These are phyloP conservation scores for Phytophthora fragariaefolia DNA, from an alignment of 352 stramenopile species.

Conservation along the genomic window DNA sequence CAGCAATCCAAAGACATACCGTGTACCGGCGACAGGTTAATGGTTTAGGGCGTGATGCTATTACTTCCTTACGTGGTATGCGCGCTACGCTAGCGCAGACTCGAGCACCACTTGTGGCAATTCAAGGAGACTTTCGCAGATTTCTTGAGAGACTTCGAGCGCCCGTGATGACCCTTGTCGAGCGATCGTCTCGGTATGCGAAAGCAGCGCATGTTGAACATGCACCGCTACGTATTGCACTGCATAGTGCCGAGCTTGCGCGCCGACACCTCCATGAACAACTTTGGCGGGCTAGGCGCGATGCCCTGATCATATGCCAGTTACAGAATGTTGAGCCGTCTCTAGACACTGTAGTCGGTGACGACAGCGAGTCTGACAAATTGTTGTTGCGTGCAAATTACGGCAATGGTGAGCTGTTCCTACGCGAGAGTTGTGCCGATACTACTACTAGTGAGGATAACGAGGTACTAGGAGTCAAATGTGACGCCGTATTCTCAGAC, in stretches of 20 bases:
- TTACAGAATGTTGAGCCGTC: constrained; percentile 49
- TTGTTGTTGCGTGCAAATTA: constrained; percentile 63
- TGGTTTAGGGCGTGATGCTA: constrained; percentile 48
- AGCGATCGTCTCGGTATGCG: constrained; percentile 53
- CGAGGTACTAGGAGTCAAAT: constrained; percentile 49
- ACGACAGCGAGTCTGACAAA: constrained; percentile 9
- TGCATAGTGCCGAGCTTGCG: constrained; percentile 50
- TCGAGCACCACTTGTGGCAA: constrained; percentile 55
- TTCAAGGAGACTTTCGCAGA: constrained; percentile 57
- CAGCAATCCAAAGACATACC: constrained; percentile 57
- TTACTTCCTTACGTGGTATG: constrained; percentile 46
- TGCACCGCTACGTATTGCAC: constrained; percentile 51
- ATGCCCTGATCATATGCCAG: constrained; percentile 72
- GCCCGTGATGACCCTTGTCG: constrained; percentile 60
- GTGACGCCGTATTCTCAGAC: constrained; percentile 73
- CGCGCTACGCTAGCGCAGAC: constrained; percentile 49
- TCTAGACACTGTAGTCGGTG: constrained; percentile 1
- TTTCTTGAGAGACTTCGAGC: constrained; percentile 58
- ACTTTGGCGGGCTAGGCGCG: constrained; percentile 59
- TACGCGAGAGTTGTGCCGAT: constrained; percentile 24
- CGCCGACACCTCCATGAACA: constrained; percentile 76
- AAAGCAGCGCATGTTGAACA: constrained; percentile 61
- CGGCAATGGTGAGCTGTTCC: constrained; percentile 57
- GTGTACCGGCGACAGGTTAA: constrained; percentile 64
- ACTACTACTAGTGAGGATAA: not conserved